Evolutionary conservation across 768 basidiomycete species (phyloP).

Genomic region (Pluteus cervinus): DNA sequence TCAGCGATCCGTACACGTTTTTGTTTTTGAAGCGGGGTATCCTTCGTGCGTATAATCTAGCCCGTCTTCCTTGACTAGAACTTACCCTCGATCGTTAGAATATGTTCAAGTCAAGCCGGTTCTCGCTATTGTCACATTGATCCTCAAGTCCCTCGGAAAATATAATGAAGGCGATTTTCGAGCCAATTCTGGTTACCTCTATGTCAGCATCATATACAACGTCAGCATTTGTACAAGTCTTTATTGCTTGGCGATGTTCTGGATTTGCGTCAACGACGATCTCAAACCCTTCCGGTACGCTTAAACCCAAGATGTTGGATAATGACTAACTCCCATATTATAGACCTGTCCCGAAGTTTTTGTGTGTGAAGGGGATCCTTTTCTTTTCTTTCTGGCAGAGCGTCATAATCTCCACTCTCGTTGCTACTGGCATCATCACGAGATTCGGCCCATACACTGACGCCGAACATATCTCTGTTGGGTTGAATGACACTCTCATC

Average conservation of each 20-base stretch:
- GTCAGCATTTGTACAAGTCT: constrained; percentile 71
- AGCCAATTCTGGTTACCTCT: constrained; percentile 84
- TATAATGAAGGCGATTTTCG: constrained; percentile 89
- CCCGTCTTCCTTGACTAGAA: constrained; percentile 2
- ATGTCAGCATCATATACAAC: constrained; percentile 84
- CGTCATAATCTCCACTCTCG: constrained; percentile 80
- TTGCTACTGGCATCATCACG: constrained; percentile 70
- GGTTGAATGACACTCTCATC: constrained; percentile 85
- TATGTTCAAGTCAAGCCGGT: constrained; percentile 97
- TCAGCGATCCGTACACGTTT: constrained; percentile 92
- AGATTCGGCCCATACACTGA: constrained; percentile 85
- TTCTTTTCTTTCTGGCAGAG: constrained; percentile 99
- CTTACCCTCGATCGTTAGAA: constrained; percentile 51
- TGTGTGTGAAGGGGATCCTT: constrained; percentile 96
- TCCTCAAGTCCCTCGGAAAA: constrained; percentile 81
- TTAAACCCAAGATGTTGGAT: not conserved
- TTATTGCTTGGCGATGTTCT: constrained; percentile 95
- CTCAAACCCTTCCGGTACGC: constrained; percentile 80
- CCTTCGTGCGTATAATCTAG: constrained; percentile 50
- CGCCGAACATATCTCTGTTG: constrained; percentile 82
- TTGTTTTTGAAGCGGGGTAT: constrained; percentile 94
- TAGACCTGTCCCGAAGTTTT: constrained; percentile 93
- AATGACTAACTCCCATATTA: constrained; percentile 5
- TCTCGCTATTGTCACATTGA: constrained; percentile 75
- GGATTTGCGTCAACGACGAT: constrained; percentile 88